Evolutionary conservation across 495 filamentous ascomycete genomes (phyloP).

Genomic region (Xylaria curta): DNA sequence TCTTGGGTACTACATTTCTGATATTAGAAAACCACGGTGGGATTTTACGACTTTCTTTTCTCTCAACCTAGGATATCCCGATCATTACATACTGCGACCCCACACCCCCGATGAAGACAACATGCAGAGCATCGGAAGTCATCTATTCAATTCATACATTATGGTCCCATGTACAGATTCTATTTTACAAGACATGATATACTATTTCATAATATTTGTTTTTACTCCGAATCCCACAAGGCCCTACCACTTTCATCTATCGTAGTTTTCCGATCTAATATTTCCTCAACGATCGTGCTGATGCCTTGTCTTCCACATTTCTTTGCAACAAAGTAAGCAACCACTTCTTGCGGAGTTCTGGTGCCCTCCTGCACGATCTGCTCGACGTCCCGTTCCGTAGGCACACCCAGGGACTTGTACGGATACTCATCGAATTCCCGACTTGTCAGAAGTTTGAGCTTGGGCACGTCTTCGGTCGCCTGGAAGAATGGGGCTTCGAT

Average conservation of each 20-base stretch:
- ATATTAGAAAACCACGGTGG: too few relatives aligned
- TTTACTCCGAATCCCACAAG: constrained; percentile 44
- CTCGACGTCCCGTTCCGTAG: constrained; percentile 74
- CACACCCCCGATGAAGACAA: too few relatives aligned
- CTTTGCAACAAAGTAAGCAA: constrained; percentile 54
- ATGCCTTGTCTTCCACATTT: constrained; percentile 62
- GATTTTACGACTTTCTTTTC: too few relatives aligned
- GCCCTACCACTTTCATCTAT: constrained; percentile 40
- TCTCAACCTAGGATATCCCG: too few relatives aligned
- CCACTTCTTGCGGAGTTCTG: constrained; percentile 48
- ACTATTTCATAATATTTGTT: constrained; percentile 13
- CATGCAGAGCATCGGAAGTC: too few relatives aligned
- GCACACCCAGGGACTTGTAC: constrained; percentile 68
- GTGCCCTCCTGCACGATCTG: constrained; percentile 51
- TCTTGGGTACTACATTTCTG: too few relatives aligned
- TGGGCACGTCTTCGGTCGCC: constrained; percentile 43
- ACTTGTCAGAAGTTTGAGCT: constrained; percentile 57
- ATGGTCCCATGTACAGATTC: constrained; percentile 22
- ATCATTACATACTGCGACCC: too few relatives aligned
- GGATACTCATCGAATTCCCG: constrained; percentile 72
- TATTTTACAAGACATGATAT: constrained; percentile 26
- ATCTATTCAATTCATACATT: too few relatives aligned
- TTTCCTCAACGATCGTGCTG: constrained; percentile 61
- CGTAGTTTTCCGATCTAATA: constrained; percentile 58
- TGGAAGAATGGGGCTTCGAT: constrained; percentile 68